phyloP scores from a whole-genome alignment of 768 basidiomycete species.

The Suillus placidus region DNA sequence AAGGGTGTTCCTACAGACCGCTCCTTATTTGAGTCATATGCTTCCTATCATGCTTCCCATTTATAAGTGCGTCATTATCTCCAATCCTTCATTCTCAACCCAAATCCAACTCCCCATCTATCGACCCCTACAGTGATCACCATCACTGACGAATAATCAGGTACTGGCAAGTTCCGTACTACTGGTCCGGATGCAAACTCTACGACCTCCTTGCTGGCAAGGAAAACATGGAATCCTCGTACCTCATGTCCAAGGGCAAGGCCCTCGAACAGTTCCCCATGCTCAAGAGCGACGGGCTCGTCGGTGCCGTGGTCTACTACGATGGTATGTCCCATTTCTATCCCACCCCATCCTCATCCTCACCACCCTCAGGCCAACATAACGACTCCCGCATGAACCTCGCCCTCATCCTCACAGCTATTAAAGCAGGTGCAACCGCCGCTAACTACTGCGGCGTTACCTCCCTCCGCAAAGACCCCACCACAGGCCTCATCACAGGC shows the following conservation, averaged over 20 bases:
- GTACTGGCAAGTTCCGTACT: slow-evolving; percentile 98
- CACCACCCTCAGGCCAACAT: slow-evolving; percentile 72
- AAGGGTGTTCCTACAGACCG: slow-evolving; percentile 91
- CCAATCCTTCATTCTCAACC: background rate
- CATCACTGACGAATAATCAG: slow-evolving; percentile 36
- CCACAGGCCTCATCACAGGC: slow-evolving; percentile 65
- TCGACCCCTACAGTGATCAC: background rate
- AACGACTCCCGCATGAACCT: slow-evolving; percentile 99
- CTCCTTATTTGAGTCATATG: slow-evolving; percentile 90
- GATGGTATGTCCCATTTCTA: slow-evolving; percentile 63
- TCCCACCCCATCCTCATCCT: background rate
- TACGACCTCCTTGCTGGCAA: slow-evolving; percentile 95
- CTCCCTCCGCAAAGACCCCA: slow-evolving; percentile 64
- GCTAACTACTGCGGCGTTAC: slow-evolving; percentile 92
- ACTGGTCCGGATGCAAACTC: slow-evolving; percentile 92
- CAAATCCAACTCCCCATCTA: background rate
- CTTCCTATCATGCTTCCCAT: slow-evolving; percentile 97
- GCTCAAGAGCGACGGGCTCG: slow-evolving; percentile 89
- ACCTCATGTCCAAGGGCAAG: slow-evolving; percentile 93
- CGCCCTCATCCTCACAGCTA: slow-evolving; percentile 91
- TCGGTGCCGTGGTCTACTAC: slow-evolving; percentile 96
- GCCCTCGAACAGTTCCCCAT: slow-evolving; percentile 95
- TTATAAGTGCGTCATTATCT: slow-evolving; percentile 67
- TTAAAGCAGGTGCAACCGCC: slow-evolving; percentile 85
- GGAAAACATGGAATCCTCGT: slow-evolving; percentile 95